Percentiles rank a stretch among this genome's conserved stretches.
phyloP scores from a whole-genome alignment of 768 basidiomycete species.

The Russula griseocarnosa region DNA sequence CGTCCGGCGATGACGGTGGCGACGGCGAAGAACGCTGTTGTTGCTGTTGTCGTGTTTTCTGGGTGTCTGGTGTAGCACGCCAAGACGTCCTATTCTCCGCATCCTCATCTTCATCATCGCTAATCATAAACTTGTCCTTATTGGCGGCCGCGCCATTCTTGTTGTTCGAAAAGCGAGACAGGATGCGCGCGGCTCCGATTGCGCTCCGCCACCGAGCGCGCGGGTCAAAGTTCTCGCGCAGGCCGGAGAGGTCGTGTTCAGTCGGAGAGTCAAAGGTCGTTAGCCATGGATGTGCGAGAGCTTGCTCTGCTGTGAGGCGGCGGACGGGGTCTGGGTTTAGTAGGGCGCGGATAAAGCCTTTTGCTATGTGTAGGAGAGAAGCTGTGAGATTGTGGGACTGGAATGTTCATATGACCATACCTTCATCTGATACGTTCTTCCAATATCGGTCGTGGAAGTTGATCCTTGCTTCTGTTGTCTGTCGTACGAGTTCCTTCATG shows the following conservation, averaged over 20 bases:
- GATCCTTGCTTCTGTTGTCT: conserved; percentile 81
- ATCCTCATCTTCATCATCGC: neutral
- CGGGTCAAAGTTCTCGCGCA: conserved; percentile 82
- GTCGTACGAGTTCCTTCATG: conserved; percentile 64
- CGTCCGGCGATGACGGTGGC: neutral
- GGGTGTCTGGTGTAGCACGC: neutral
- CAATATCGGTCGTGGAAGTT: conserved; percentile 94
- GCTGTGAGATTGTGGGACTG: neutral
- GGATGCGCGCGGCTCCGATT: conserved; percentile 48
- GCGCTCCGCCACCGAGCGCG: conserved; percentile 69
- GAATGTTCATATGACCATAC: conserved; percentile 38
- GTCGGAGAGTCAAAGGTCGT: conserved; percentile 58
- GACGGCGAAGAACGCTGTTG: neutral
- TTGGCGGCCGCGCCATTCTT: neutral
- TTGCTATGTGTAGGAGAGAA: conserved; percentile 48
- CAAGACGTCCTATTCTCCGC: neutral
- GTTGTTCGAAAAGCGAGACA: conserved; percentile 2
- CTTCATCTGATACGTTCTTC: conserved; percentile 80
- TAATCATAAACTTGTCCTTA: neutral
- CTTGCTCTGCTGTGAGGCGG: conserved; percentile 72
- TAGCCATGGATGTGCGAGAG: conserved; percentile 72
- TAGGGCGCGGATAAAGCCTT: conserved; percentile 71
- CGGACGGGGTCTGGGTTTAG: conserved; percentile 65
- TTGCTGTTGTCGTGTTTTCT: neutral
- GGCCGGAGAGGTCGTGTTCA: conserved; percentile 72